phyloP scores from a whole-genome alignment of 2,329 filamentous ascomycete genomes.

The Ophiostoma angusticollis region DNA sequence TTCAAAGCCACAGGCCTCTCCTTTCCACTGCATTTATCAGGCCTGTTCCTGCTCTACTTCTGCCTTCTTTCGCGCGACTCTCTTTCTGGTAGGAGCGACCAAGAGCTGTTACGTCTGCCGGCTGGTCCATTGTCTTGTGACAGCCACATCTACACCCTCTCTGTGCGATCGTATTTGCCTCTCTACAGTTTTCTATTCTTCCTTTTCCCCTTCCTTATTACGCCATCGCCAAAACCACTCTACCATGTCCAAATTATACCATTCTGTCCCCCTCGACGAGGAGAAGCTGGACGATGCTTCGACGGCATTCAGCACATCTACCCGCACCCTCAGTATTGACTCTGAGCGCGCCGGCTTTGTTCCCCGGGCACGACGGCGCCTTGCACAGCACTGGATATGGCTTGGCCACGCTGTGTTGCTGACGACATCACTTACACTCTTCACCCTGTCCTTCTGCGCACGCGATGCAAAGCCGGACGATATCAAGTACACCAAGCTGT shows the following conservation, averaged over 20 bases:
- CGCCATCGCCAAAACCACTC: too few species aligned
- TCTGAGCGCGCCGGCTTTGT: conserved; percentile 7
- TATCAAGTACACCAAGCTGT: conserved; percentile 24
- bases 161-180: background rate
- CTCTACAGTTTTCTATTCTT: conserved; percentile 4
- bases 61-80: background rate
- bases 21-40: conserved; percentile 1
- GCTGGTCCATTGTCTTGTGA: too few species aligned
- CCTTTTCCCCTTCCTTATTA: conserved; percentile 9
- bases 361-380: conserved; percentile 2
- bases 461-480: conserved; percentile 24
- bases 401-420: conserved; percentile 27
- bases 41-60: background rate
- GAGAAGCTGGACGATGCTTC: conserved; percentile 19
- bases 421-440: conserved; percentile 27
- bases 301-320: conserved; percentile 1
- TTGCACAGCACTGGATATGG: conserved; percentile 25
- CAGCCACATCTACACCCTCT: too few species aligned
- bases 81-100: too few species aligned
- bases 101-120: too few species aligned
- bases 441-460: conserved; percentile 27
- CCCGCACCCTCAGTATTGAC: conserved; percentile 9
- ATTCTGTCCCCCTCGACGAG: conserved; percentile 24
- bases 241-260: conserved; percentile 24
- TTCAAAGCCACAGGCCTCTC: background rate